Percentiles rank a stretch among this genome's conserved stretches.
Conservation (phyloP, 768 basidiomycete genomes). For the Leccinum rimulosum region DNA sequence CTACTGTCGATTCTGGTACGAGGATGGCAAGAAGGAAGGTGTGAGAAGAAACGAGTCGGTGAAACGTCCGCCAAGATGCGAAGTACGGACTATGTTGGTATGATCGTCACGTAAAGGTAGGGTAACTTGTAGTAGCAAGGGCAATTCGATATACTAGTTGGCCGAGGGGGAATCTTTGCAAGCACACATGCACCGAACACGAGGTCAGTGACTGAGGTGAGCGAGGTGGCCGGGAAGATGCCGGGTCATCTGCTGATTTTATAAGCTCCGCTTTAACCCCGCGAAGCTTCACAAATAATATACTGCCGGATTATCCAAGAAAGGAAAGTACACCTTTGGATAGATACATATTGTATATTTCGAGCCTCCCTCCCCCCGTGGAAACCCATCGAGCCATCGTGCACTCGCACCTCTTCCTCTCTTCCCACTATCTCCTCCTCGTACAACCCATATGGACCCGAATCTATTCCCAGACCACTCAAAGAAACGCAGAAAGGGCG, state of each 20-base stretch:
- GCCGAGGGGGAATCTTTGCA: slow-evolving; percentile 10
- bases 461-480: slow-evolving; percentile 31
- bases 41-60: slow-evolving; percentile 2
- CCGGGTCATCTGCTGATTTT: slow-evolving; percentile 6
- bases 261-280: slow-evolving; percentile 19
- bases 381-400: slow-evolving; percentile 17
- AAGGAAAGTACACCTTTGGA: slow-evolving; percentile 13
- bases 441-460: slow-evolving; percentile 21
- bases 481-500: slow-evolving; percentile 68
- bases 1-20: background rate
- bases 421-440: slow-evolving; percentile 4
- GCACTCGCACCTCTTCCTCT: slow-evolving; percentile 17
- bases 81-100: background rate
- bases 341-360: slow-evolving; percentile 18
- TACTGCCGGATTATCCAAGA: slow-evolving; percentile 21
- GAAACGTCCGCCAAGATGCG: background rate
- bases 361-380: slow-evolving; percentile 9
- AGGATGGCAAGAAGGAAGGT: slow-evolving; percentile 13
- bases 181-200: slow-evolving; percentile 8
- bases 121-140: background rate
- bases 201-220: slow-evolving; percentile 12
- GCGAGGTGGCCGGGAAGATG: slow-evolving; percentile 1
- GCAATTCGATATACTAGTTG: background rate
- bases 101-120: background rate
- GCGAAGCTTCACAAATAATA: slow-evolving; percentile 19